These are phyloP conservation scores for Termitomyces titanicus DNA, from an alignment of 768 basidiomycete species.

Conservation along the genomic window DNA sequence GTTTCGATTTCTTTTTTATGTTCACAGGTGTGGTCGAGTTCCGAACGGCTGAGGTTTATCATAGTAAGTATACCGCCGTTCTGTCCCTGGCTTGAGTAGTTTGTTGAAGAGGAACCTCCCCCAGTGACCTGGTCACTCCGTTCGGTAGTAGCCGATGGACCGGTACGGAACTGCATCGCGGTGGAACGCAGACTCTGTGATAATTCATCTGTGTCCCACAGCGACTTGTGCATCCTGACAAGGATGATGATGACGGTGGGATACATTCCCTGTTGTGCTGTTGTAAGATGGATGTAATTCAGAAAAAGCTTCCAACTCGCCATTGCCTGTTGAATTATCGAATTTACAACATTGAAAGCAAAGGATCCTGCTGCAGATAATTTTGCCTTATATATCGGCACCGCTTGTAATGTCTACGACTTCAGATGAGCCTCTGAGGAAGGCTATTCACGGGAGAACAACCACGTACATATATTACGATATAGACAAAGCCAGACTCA, in stretches of 20 bases:
- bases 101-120: not conserved
- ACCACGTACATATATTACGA: slow-evolving; percentile 23
- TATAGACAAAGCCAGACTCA: slow-evolving; percentile 25
- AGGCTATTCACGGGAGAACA: not conserved
- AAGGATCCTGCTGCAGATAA: slow-evolving; percentile 18
- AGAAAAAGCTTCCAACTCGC: not conserved
- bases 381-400: slow-evolving; percentile 25
- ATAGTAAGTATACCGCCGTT: not conserved
- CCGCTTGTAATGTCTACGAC: slow-evolving; percentile 24
- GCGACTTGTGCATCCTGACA: slow-evolving; percentile 24
- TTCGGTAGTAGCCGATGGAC: not conserved
- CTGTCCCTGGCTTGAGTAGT: not conserved
- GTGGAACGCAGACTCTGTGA: slow-evolving; percentile 3
- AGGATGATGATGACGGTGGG: slow-evolving; percentile 26
- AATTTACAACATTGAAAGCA: slow-evolving; percentile 24
- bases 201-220: slow-evolving; percentile 23
- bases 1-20: not conserved
- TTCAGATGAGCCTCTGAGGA: not conserved
- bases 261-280: slow-evolving; percentile 24
- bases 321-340: slow-evolving; percentile 22
- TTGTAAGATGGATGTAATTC: not conserved
- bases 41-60: not conserved
- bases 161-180: not conserved
- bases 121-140: not conserved
- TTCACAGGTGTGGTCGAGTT: not conserved